A percentile compares a stretch with the other conserved stretches of the same genome.
Evolutionary conservation across 305 asterid species (phyloP).

Genomic region (Solanum hybrid): DNA sequence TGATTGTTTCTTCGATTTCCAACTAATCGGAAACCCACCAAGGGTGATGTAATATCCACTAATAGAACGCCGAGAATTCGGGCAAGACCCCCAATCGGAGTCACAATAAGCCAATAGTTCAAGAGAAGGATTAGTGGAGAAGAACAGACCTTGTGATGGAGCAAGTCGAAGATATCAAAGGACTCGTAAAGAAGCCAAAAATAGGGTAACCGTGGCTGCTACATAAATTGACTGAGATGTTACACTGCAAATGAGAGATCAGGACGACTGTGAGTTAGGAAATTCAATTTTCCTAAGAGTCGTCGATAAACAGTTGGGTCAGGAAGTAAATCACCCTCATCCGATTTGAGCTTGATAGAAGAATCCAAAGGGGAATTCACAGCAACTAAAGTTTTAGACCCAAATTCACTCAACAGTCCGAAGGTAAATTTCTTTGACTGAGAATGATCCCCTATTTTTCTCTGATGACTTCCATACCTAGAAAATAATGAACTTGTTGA

Average conservation of each 20-base stretch:
- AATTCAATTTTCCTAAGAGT: not conserved
- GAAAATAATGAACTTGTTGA: too few species aligned
- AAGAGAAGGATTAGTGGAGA: not conserved
- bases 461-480: not conserved
- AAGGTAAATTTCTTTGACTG: not conserved
- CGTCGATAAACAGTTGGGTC: not conserved
- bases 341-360: not conserved
- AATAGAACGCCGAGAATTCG: not conserved
- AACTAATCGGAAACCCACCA: not conserved
- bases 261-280: not conserved
- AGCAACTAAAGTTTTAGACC: too few species aligned
- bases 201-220: not conserved
- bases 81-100: not conserved
- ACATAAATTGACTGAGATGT: not conserved
- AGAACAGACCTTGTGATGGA: not conserved
- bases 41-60: not conserved
- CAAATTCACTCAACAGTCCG: not conserved
- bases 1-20: not conserved
- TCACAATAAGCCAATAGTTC: not conserved
- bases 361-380: not conserved
- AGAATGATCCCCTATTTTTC: not conserved
- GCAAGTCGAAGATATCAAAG: not conserved
- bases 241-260: not conserved
- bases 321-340: not conserved
- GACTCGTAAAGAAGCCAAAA: not conserved